Evolutionary conservation across 495 filamentous ascomycete genomes (phyloP).

Genomic region (Lasiosphaeriaceae sp.): DNA sequence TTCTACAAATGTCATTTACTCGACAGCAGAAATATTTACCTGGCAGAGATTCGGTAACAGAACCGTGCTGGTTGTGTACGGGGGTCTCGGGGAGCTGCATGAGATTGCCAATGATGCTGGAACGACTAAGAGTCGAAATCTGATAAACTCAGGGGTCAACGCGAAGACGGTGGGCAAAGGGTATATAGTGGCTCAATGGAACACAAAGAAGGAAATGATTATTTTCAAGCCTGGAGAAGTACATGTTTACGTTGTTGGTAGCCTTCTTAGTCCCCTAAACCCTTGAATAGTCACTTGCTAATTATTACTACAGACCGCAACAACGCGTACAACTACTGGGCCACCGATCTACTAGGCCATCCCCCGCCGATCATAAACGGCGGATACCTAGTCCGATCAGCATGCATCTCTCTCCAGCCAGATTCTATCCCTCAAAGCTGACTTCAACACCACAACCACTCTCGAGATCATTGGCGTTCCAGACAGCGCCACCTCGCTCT

Average conservation of each 20-base stretch:
- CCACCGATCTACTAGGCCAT: constrained; percentile 42
- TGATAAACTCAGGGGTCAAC: constrained; percentile 16
- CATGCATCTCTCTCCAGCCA: too few species aligned
- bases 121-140: constrained; percentile 54
- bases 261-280: not conserved
- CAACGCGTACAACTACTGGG: constrained; percentile 74
- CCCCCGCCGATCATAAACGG: too few species aligned
- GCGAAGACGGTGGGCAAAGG: not conserved
- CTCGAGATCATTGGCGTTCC: constrained; percentile 63
- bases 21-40: constrained; percentile 71
- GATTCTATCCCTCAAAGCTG: too few species aligned
- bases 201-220: constrained; percentile 1
- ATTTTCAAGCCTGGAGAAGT: constrained; percentile 51
- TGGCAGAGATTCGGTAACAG: constrained; percentile 34
- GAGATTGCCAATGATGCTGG: constrained; percentile 56
- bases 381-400: too few species aligned
- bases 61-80: constrained; percentile 66
- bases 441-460: too few species aligned
- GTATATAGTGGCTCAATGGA: constrained; percentile 10
- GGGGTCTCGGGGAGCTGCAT: constrained; percentile 64
- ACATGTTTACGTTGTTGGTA: constrained; percentile 49
- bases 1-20: constrained; percentile 64
- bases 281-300: not conserved
- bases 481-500: constrained; percentile 35
- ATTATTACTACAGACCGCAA: constrained; percentile 62